Percentiles rank a stretch among this genome's conserved stretches.
These are phyloP conservation scores for Hyaloraphidium curvatum DNA, from an alignment of 192 early-diverging fungal species.

Conservation along the genomic window DNA sequence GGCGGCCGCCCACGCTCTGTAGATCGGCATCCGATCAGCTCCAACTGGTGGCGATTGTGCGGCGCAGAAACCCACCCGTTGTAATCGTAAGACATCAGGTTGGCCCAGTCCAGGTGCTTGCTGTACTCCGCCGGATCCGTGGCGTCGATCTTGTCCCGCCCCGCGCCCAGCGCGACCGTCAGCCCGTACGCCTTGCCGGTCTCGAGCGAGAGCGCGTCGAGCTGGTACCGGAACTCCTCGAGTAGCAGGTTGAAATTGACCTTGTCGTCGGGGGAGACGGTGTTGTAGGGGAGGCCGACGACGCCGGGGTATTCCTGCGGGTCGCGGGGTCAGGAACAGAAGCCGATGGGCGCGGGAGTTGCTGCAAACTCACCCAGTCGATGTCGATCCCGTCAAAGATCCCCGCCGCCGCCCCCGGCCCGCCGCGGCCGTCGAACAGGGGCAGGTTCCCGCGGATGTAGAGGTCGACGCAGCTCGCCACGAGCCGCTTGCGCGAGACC, in stretches of 20 bases:
- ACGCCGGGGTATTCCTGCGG: too few species aligned
- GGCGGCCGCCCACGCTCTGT: too few species aligned
- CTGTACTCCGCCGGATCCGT: conserved; percentile 35
- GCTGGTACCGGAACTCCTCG: conserved; percentile 26
- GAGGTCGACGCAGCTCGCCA: too few species aligned
- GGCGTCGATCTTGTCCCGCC: too few species aligned
- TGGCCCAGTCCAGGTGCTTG: conserved; percentile 33
- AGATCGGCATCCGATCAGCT: too few species aligned
- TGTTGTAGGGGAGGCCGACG: conserved; percentile 31
- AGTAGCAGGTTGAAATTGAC: conserved; percentile 39
- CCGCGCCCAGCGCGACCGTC: conserved; percentile 32
- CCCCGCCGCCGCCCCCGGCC: too few species aligned
- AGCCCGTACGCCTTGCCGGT: conserved; percentile 33
- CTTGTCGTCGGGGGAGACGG: conserved; percentile 33
- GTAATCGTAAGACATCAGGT: conserved; percentile 50
- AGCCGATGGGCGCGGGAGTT: too few species aligned
- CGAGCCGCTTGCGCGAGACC: too few species aligned
- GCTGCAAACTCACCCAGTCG: conserved; percentile 59
- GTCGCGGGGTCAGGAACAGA: too few species aligned
- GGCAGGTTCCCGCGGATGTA: too few species aligned
- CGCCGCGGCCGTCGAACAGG: too few species aligned
- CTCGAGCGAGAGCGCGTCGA: conserved; percentile 22
- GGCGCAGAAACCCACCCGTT: conserved; percentile 13
- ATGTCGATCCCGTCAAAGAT: conserved; percentile 56
- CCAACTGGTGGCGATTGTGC: too few species aligned